phyloP scores from a whole-genome alignment of 305 asterid genomes.

The Fraxinus xanthoxyloides region DNA sequence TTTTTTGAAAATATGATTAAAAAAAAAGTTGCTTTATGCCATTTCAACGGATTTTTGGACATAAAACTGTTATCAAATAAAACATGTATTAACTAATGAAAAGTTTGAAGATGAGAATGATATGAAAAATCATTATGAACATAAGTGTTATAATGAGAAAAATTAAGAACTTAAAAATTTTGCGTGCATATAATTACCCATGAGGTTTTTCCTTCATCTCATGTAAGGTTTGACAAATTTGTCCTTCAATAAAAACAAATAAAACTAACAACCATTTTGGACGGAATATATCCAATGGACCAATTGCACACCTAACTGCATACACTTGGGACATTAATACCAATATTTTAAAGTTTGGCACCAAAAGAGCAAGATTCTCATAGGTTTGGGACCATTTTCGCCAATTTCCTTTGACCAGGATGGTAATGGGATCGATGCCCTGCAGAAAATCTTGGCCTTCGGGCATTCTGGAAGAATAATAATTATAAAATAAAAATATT shows the following conservation, averaged over 20 bases:
- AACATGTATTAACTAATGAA: too few relatives aligned
- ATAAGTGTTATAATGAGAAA: too few relatives aligned
- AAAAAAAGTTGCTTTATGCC: too few relatives aligned
- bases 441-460: slow-evolving; percentile 18
- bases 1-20: too few relatives aligned
- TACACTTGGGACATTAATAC: neutral
- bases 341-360: neutral
- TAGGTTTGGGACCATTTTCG: neutral
- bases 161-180: too few relatives aligned
- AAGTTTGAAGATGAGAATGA: too few relatives aligned
- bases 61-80: too few relatives aligned
- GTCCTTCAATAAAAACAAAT: neutral
- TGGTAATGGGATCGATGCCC: slow-evolving; percentile 15
- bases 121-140: too few relatives aligned
- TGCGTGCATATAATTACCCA: too few relatives aligned
- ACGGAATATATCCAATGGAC: neutral
- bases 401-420: neutral
- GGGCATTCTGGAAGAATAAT: neutral
- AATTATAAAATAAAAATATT: neutral
- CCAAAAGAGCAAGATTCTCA: neutral
- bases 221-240: neutral
- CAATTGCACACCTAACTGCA: neutral
- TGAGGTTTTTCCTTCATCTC: neutral
- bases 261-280: neutral
- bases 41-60: too few relatives aligned